Conservation (phyloP, 2,329 filamentous ascomycete genomes). For the Cercospora zeae-maydis region DNA sequence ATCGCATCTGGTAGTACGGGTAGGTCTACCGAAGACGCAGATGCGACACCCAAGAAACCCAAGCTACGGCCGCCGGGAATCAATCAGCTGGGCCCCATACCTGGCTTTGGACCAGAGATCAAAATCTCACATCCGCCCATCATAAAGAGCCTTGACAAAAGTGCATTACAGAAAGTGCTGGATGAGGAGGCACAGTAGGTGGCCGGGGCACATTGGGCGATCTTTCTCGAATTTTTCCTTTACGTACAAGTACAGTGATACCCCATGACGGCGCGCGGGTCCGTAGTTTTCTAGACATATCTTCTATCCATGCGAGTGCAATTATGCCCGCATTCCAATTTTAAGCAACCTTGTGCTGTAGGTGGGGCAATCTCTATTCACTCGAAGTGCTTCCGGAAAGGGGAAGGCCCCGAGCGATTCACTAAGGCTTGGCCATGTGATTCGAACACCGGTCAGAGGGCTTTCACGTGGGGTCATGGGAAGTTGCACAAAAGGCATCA, state of each 20-base stretch:
- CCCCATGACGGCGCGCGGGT: slow-evolving; percentile 2
- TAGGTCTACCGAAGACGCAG: slow-evolving; percentile 26
- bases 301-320: background rate
- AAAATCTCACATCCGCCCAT: slow-evolving; percentile 53
- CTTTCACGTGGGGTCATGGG: too few species aligned
- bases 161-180: slow-evolving; percentile 49
- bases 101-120: slow-evolving; percentile 63
- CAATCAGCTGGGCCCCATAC: slow-evolving; percentile 72
- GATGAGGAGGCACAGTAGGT: background rate
- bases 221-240: slow-evolving; percentile 5
- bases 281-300: background rate
- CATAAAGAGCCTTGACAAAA: slow-evolving; percentile 56
- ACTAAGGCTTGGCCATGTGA: too few species aligned
- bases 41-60: slow-evolving; percentile 37
- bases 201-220: background rate
- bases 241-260: slow-evolving; percentile 4
- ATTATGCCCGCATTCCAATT: background rate
- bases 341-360: background rate
- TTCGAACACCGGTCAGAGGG: too few species aligned
- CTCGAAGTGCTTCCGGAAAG: background rate
- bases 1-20: slow-evolving; percentile 22
- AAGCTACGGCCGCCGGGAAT: slow-evolving; percentile 63
- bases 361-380: background rate
- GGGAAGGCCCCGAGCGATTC: background rate
- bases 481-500: too few species aligned